Evolutionary conservation across 495 filamentous ascomycete genomes (phyloP), one percentile per base, ranked within the genome.

Genomic region (Xeromyces bisporus): DNA sequence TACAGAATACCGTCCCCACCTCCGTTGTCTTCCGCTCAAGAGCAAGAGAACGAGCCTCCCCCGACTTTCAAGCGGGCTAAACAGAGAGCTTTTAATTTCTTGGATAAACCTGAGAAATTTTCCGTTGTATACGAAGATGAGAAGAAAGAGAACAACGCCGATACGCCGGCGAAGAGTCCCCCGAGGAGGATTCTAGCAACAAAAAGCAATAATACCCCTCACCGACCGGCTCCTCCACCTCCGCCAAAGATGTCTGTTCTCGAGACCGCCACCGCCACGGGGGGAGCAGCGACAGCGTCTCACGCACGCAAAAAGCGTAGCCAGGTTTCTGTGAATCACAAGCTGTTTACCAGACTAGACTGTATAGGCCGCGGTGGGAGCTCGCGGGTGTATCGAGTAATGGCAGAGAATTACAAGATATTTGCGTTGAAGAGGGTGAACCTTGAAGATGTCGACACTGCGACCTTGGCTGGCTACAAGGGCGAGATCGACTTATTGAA

Each of bases 181-280:
- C 69, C 73, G 24, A 66, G 81, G 38, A 76, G 75, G 42, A 74
- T 77, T 15, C 59, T 97, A 3, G 68, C 74, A 1, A 60, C 59
- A 2, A 65, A 79, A 36, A 87, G 69, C 50, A 73, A 72, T 37
- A 97, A 96, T 43, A 89, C 87, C 7, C 82, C 84, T 9, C 77
- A 69, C 37, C 56, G 80, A 35, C 66, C 78, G n/a, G 77, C 81
- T n/a, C 77, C 74, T 7, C 80, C 76, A 12, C n/a, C n/a, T n/a
- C 78, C 83, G 1, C 89, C 89, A 0, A 94, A 92, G 46, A 96
- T 96, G 87, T 87, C 81, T 1, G 77, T 93, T 10, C 59, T 93
- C 3, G 82, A 96, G 31, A 80, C 87, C 5, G 89, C 84, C 7
- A 93, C 89, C 3, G 77, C 82, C 16, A 73, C 73, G 3, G 85